phyloP scores from a whole-genome alignment of 345 rosid species.

The Rhizophora apiculata region DNA sequence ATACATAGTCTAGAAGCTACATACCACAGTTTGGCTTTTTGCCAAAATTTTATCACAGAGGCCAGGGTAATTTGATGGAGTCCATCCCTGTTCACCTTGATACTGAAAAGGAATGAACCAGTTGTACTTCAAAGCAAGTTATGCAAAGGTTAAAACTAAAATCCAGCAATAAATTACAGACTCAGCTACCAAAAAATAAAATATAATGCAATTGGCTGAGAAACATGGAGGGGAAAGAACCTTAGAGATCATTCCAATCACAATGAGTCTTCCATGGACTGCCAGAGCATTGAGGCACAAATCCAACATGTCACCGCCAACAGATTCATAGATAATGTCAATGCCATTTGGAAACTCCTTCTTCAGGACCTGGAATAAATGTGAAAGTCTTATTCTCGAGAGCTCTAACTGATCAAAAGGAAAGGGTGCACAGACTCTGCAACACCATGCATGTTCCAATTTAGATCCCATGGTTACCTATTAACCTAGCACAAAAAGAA shows the following conservation, averaged over 20 bases:
- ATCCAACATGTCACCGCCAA: slow-evolving; percentile 91
- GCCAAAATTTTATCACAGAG: slow-evolving; percentile 86
- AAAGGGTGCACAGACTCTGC: neutral
- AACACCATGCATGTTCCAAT: neutral
- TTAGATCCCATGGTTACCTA: neutral
- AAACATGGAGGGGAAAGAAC: slow-evolving; percentile 30
- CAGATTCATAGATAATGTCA: slow-evolving; percentile 87
- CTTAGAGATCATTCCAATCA: slow-evolving; percentile 99
- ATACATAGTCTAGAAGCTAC: slow-evolving; percentile 27
- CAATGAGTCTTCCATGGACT: slow-evolving; percentile 70
- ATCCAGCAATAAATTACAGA: neutral
- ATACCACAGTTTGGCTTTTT: slow-evolving; percentile 95
- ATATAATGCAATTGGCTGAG: neutral
- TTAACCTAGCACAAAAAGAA: neutral
- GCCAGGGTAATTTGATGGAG: slow-evolving; percentile 77
- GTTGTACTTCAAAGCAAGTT: neutral
- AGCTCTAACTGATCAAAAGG: neutral
- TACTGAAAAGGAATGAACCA: slow-evolving; percentile 49
- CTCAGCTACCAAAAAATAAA: neutral
- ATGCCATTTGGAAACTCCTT: slow-evolving; percentile 82
- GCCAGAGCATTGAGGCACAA: slow-evolving; percentile 84
- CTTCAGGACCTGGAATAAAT: slow-evolving; percentile 58
- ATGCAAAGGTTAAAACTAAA: neutral
- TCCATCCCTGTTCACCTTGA: slow-evolving; percentile 92
- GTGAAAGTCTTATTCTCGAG: neutral